Percentiles rank a stretch among this genome's conserved stretches.
Conservation (phyloP, 2,329 filamentous ascomycete genomes). For the Fusarium nematophilum region DNA sequence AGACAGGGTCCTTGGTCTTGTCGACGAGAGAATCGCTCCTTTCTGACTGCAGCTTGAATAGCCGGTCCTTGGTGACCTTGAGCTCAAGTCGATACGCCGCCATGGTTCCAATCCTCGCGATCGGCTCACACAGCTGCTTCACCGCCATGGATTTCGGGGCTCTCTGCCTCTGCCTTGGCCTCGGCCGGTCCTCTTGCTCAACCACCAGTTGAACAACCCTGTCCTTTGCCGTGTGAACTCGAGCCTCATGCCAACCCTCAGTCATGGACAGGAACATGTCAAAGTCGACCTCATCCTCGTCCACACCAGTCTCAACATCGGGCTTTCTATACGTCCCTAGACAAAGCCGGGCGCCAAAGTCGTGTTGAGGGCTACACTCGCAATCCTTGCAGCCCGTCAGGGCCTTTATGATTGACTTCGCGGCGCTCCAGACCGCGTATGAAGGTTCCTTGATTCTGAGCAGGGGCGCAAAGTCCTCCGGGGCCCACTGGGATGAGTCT, state of each 20-base stretch:
- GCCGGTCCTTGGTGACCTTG: conserved; percentile 6
- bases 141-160: conserved; percentile 1
- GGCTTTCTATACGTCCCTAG: conserved; percentile 18
- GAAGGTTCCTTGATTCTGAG: conserved; percentile 14
- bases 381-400: neutral
- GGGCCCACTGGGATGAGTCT: conserved; percentile 3
- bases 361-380: conserved; percentile 3
- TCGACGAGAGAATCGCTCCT: neutral
- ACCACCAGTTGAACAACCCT: neutral
- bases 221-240: conserved; percentile 1
- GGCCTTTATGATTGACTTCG: conserved; percentile 21
- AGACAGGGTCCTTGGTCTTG: neutral
- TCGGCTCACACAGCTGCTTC: conserved; percentile 10
- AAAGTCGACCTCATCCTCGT: conserved; percentile 5
- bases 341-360: conserved; percentile 9
- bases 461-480: neutral
- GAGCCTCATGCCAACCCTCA: conserved; percentile 9
- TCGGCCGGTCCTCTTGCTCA: neutral
- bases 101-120: neutral
- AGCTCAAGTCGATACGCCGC: conserved; percentile 9
- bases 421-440: conserved; percentile 8
- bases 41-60: conserved; percentile 17
- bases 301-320: neutral
- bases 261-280: conserved; percentile 20
- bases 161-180: neutral